Percentiles rank a stretch among this genome's conserved stretches.
Conservation (phyloP, 768 basidiomycete genomes). For the Hygrophorus russula region DNA sequence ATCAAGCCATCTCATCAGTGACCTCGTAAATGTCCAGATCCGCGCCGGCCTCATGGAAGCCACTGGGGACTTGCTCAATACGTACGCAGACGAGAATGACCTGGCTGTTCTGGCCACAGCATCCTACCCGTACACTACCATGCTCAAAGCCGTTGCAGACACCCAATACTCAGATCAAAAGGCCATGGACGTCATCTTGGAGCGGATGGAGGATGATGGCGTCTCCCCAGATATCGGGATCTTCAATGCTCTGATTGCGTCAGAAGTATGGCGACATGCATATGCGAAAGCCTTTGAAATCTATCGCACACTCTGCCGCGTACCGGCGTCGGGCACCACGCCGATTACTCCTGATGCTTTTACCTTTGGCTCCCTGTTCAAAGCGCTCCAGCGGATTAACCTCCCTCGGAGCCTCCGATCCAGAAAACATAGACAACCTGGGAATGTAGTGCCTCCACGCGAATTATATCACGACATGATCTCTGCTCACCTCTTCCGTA, state of each 20-base stretch:
- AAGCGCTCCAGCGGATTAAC: slow-evolving; percentile 14
- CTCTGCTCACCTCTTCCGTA: slow-evolving; percentile 3
- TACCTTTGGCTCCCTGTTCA: slow-evolving; percentile 36
- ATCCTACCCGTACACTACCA: slow-evolving; percentile 23
- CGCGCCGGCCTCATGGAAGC: slow-evolving; percentile 20
- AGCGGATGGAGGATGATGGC: slow-evolving; percentile 25
- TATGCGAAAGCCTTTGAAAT: slow-evolving; percentile 28
- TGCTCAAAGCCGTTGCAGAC: slow-evolving; percentile 26
- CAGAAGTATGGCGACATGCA: slow-evolving; percentile 21
- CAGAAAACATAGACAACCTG: slow-evolving; percentile 13
- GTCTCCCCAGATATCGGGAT: slow-evolving; percentile 26
- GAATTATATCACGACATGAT: slow-evolving; percentile 36
- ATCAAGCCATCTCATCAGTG: slow-evolving; percentile 21
- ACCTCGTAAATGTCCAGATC: slow-evolving; percentile 25
- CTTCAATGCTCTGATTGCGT: slow-evolving; percentile 39
- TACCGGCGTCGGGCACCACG: slow-evolving; percentile 13
- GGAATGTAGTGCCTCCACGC: slow-evolving; percentile 23
- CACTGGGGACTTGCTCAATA: slow-evolving; percentile 16
- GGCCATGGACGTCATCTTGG: slow-evolving; percentile 24
- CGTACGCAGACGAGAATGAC: slow-evolving; percentile 11
- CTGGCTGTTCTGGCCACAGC: slow-evolving; percentile 2
- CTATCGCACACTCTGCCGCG: slow-evolving; percentile 27
- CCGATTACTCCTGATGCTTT: slow-evolving; percentile 26
- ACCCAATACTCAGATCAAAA: slow-evolving; percentile 17
- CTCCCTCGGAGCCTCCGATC: slow-evolving; percentile 6